A percentile compares a stretch with the other conserved stretches of the same genome.
Evolutionary conservation across 176 grass and related monocot species (phyloP).

Genomic region (Elaeis guineensis): DNA sequence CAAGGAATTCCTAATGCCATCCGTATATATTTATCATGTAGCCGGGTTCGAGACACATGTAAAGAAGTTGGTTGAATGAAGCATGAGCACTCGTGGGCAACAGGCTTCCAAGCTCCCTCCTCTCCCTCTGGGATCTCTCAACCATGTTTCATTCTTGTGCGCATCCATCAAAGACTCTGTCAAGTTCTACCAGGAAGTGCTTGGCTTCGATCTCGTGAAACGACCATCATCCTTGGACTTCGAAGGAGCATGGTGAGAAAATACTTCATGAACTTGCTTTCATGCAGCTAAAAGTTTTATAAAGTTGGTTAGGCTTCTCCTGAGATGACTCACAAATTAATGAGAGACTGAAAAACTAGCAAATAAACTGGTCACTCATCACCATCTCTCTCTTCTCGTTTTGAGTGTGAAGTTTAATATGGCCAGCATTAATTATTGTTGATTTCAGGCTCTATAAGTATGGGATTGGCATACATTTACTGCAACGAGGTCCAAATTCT

Average conservation of each 20-base stretch:
- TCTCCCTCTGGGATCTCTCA: constrained; percentile 52
- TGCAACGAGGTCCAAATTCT: constrained; percentile 29
- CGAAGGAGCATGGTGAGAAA: constrained; percentile 58
- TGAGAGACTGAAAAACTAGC: too few relatives aligned
- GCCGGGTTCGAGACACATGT: too few relatives aligned
- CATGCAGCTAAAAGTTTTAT: too few relatives aligned
- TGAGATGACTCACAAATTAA: too few relatives aligned
- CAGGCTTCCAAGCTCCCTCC: neutral
- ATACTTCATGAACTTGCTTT: too few relatives aligned
- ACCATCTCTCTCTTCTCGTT: too few relatives aligned
- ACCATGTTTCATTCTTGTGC: constrained; percentile 73
- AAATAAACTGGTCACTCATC: too few relatives aligned
- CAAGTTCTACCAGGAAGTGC: constrained; percentile 55
- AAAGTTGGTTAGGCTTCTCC: too few relatives aligned
- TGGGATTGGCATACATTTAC: constrained; percentile 59
- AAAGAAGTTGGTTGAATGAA: neutral
- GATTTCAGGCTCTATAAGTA: constrained; percentile 48
- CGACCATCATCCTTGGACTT: constrained; percentile 66
- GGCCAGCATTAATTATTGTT: neutral
- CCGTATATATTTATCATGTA: too few relatives aligned
- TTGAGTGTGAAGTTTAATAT: too few relatives aligned
- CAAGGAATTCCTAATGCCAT: too few relatives aligned
- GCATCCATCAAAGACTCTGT: constrained; percentile 40
- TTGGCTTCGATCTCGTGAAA: constrained; percentile 65
- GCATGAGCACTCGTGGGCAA: constrained; percentile 23